Base-by-base conservation (phyloP, 2,329 filamentous ascomycete species). In the Fusarium cyanostomum region DNA sequence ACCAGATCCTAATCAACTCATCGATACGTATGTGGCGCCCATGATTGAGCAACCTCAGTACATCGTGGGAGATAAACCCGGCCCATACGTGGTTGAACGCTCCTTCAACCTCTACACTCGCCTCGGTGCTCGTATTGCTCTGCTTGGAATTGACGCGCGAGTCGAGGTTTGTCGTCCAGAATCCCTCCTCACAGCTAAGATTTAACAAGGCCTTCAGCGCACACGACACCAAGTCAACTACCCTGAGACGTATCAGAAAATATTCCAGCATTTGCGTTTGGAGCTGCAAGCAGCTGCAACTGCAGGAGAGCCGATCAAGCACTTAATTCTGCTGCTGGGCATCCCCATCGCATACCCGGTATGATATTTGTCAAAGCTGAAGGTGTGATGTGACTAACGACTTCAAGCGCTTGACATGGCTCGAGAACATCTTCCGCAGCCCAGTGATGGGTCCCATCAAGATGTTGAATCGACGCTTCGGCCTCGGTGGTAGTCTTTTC, bases 201-300 rank as follows among this genome's bases (percentile, higher is more conserved):
- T 86, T 84, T n/a, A 84, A 89, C 37, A 38, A 41, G n/a, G 38
- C 26, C n/a, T 18, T 10, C 21, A 83, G 84, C 91, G 94, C 21
- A 97, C 94, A 8, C 87, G 94, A 33, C 92, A 96, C 72, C 93
- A 97, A 77, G 88, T 98, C 78, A 97, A 97, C 79, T 97, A 97
- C 71, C 90, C 93, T 43, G 91, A 94, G 71, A 97, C 93, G 0
- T 97, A 96, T 71, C 88, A 96, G 52, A 78, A 90, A 39, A 87
- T 98, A 18, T 97, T 97, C 74, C 82, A 88, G 55, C 86, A 93
- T 35, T 83, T 94, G 28, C 84, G 89, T 63, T 79, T 83, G 35
- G 92, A 98, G 73, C 87, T 99, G 75, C 81, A 55, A 78, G 90
- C 76, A 79, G 93, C 75, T 76, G 90, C 79, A 73, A 84, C 71